These are phyloP conservation scores for Phytophthora syringae DNA, from an alignment of 352 stramenopile species.

Conservation along the genomic window DNA sequence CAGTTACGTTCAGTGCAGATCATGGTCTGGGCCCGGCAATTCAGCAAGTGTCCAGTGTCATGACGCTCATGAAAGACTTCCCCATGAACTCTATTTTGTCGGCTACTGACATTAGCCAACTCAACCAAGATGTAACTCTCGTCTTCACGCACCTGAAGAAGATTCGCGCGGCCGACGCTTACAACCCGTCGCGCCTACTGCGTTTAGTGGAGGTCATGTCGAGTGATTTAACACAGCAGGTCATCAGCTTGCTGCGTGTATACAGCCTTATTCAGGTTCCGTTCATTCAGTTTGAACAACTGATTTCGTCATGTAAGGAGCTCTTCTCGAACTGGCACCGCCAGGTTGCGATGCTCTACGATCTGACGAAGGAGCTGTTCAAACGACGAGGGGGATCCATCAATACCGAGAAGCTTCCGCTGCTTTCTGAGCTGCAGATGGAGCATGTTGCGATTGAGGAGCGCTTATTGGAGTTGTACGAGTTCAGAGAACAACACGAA, in stretches of 20 bases:
- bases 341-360: slow-evolving; percentile 84
- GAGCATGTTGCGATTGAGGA: slow-evolving; percentile 89
- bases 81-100: slow-evolving; percentile 93
- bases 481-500: slow-evolving; percentile 93
- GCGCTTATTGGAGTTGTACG: slow-evolving; percentile 85
- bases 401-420: slow-evolving; percentile 79
- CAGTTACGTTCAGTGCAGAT: slow-evolving; percentile 91
- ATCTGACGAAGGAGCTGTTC: slow-evolving; percentile 86
- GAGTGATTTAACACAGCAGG: slow-evolving; percentile 83
- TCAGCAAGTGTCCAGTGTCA: slow-evolving; percentile 90
- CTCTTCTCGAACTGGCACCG: slow-evolving; percentile 89
- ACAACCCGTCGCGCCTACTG: slow-evolving; percentile 82
- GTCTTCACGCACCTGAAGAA: slow-evolving; percentile 93
- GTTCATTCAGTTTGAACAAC: slow-evolving; percentile 84
- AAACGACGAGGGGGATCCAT: slow-evolving; percentile 84
- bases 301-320: slow-evolving; percentile 81
- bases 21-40: slow-evolving; percentile 87
- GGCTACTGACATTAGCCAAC: slow-evolving; percentile 85
- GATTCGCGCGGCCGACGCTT: slow-evolving; percentile 89
- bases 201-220: slow-evolving; percentile 89
- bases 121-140: slow-evolving; percentile 77
- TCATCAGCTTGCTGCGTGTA: slow-evolving; percentile 79
- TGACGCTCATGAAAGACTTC: slow-evolving; percentile 94
- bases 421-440: slow-evolving; percentile 86
- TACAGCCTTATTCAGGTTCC: slow-evolving; percentile 88